phyloP scores from a whole-genome alignment of 192 early-diverging fungal species.

The Coemansia aciculifera region DNA sequence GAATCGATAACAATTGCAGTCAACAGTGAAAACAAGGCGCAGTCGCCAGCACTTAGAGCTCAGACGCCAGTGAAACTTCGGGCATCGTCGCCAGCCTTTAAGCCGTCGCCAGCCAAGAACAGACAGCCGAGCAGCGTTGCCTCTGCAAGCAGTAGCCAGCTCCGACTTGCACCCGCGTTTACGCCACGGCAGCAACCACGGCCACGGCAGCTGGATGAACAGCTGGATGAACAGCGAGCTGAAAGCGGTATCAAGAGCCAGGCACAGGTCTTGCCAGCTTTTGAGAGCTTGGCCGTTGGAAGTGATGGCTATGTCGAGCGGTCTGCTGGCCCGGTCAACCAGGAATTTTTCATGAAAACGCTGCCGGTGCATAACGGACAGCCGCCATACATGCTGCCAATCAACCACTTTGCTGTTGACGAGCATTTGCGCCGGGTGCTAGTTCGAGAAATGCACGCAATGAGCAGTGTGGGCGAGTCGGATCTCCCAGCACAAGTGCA shows the following conservation, averaged over 20 bases:
- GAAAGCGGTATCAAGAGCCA: not conserved
- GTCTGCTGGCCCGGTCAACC: not conserved
- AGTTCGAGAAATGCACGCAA: slow-evolving; percentile 53
- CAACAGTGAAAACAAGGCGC: slow-evolving; percentile 1
- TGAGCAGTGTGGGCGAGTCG: slow-evolving; percentile 53
- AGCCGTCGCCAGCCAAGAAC: slow-evolving; percentile 25
- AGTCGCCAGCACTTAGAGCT: slow-evolving; percentile 8
- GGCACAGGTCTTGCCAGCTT: not conserved
- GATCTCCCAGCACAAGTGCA: slow-evolving; percentile 79
- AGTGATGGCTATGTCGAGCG: slow-evolving; percentile 2
- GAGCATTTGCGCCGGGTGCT: slow-evolving; percentile 83
- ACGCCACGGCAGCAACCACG: slow-evolving; percentile 22
- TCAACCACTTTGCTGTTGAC: slow-evolving; percentile 82
- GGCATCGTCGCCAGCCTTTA: slow-evolving; percentile 51
- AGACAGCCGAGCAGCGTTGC: not conserved
- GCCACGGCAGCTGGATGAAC: slow-evolving; percentile 9
- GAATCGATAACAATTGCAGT: not conserved
- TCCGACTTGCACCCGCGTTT: slow-evolving; percentile 37
- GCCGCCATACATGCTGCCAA: slow-evolving; percentile 70
- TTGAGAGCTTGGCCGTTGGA: slow-evolving; percentile 5
- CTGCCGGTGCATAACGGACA: not conserved
- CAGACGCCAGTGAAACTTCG: slow-evolving; percentile 25
- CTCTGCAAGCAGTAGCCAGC: not conserved
- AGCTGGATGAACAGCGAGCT: not conserved
- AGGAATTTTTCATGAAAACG: slow-evolving; percentile 31